A percentile compares a stretch with the other conserved stretches of the same genome.
Evolutionary conservation across 805 yeast species (phyloP).

Genomic region (Wickerhamiella vanderwaltii): DNA sequence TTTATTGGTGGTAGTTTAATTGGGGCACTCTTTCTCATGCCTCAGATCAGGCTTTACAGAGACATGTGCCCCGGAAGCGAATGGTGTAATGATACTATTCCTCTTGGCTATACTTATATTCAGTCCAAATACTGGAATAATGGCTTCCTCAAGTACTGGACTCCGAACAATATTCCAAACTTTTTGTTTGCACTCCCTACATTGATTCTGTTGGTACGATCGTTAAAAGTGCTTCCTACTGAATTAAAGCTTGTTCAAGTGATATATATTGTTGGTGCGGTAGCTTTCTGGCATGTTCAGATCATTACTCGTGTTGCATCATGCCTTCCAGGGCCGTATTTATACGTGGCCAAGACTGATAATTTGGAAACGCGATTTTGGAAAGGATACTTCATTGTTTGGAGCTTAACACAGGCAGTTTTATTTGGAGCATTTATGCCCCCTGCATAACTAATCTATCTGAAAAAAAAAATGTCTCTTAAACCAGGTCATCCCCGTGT

Average conservation of each 20-base stretch:
- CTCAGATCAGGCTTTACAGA: slow-evolving; percentile 43
- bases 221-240: slow-evolving; percentile 29
- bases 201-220: slow-evolving; percentile 33
- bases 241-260: slow-evolving; percentile 24
- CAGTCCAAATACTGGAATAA: slow-evolving; percentile 75
- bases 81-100: slow-evolving; percentile 60
- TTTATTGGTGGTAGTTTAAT: slow-evolving; percentile 47
- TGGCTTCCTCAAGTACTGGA: slow-evolving; percentile 79
- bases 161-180: slow-evolving; percentile 66
- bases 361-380: slow-evolving; percentile 29
- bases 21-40: slow-evolving; percentile 34
- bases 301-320: slow-evolving; percentile 69
- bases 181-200: slow-evolving; percentile 68
- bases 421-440: slow-evolving; percentile 78
- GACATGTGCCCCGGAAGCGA: slow-evolving; percentile 56
- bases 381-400: slow-evolving; percentile 41
- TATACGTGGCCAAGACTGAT: slow-evolving; percentile 46
- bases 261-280: slow-evolving; percentile 38
- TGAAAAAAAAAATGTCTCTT: slow-evolving; percentile 18
- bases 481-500: slow-evolving; percentile 87
- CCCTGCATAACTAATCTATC: slow-evolving; percentile 50
- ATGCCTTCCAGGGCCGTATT: slow-evolving; percentile 61
- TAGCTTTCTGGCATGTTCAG: slow-evolving; percentile 69
- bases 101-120: slow-evolving; percentile 55
- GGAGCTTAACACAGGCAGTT: slow-evolving; percentile 59